Base-by-base conservation (phyloP, 169 alveolate genomes). In the Plasmodium chabaudi region DNA sequence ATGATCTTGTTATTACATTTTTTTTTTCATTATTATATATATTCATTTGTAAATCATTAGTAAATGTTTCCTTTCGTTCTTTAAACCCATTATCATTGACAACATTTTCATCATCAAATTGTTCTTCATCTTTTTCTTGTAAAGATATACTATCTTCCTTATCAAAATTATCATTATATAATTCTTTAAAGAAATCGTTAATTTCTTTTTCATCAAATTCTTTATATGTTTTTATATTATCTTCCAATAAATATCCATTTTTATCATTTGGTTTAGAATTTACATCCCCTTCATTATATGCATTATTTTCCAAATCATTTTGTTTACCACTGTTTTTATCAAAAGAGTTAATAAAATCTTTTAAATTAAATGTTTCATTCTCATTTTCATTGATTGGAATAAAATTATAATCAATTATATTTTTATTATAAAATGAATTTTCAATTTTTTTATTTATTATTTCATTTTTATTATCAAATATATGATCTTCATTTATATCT, bases 391-490 rank as follows among this genome's bases (percentile, higher is more conserved):
- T 34, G 39, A 21, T 53, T 19, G 55, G 71, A 12, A 55, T 34
- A 59, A 82, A 82, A 82, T 68, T 68, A 49, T 82, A 56, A 56
- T 82, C 72, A 25, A 82, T 82, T 53, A 82, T 61, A 34, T 82
- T 51, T 68, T 57, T 68, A 46, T 82, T 82, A 57, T 82, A 68
- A n/a, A 82, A 42, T 13, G 90, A 82, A 68, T 82, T 82, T 82
- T 82, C 90, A 6, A 82, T 53, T 47, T 68, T 82, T 82, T 69
- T 82, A 49, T 82, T 67, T 27, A 82, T 42, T 51, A 82, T 25
- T 34, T 65, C 67, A 17, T 25, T 34, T 10, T 82, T 82, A 25
- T 82, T 72, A 69, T 65, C 91, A 64, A 69, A 86, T 23, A 59
- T 5, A 25, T 57, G 57, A 12, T 46, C 87, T 9, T 68, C 70